Base-by-base conservation (phyloP, 768 basidiomycete genomes). In the Sarcomyxa edulis region DNA sequence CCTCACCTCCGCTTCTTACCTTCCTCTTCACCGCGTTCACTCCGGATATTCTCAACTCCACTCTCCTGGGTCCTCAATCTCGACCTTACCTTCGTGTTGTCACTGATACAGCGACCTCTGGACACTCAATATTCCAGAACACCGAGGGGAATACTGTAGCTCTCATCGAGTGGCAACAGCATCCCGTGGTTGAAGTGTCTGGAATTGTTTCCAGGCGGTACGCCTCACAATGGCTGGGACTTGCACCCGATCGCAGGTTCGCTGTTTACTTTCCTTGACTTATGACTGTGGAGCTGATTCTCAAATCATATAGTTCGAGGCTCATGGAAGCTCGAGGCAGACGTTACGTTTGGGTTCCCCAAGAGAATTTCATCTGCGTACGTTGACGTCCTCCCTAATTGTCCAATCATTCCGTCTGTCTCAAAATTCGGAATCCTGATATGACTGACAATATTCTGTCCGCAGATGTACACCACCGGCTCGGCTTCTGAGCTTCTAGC, bases 301-400 rank as follows among this genome's bases (percentile, higher is more conserved):
- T 32, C 45, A 18, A 39, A 28, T 3, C 26, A 20, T 19, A 42
- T 45, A 74, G 70, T 48, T 61, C 63, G 20, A 66, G 81, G 25
- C 56, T 51, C 21, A 79, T 84, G 78, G 63, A 62, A 7, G 55
- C 77, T 14, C 59, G 67, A 22, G 74, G 74, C 1, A 56, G 62
- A 27, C 53, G 56, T 27, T 84, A 78, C 50, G 59, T 63, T 3
- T 83, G 79, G 81, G 60, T 65, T 7, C 78, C 81, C 15, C 53
- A 69, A 18, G 69, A 72, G 14, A 65, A 69, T 35, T 68, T 65
- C 35, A 68, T 83, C 32, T 72, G 71, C 44, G 78, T 79, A 58
- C 26, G 74, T 56, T n/a, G n/a, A n/a, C n/a, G n/a, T n/a, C 35
- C 33, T 29, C n/a, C n/a, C n/a, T n/a, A n/a, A n/a, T n/a, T n/a